Base-by-base conservation (phyloP, 78 protist species). In the Emiliania huxleyi region DNA sequence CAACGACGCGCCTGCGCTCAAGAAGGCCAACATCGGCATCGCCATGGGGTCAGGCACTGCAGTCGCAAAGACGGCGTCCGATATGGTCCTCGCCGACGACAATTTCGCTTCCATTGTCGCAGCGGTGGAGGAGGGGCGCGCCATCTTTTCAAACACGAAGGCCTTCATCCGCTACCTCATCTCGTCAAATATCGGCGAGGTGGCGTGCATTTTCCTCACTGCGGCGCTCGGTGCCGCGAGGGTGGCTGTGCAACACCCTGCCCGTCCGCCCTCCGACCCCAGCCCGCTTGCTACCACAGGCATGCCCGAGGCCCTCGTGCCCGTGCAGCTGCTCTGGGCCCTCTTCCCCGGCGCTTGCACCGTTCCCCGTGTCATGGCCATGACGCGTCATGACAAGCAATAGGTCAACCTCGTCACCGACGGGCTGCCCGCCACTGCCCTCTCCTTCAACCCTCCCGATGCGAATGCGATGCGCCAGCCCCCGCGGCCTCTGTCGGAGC, bases 11-110 rank as follows among this genome's bases (percentile, higher is more conserved):
- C 99, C 99, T 0, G 99, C 99, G 6, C 91, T 94, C 37, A 90
- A 90, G 44, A 56, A 44, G 37, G 99, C 99, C 62, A 52, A 98
- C 91, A 94, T 98, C 5, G 99, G 99, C 38, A 91, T 98, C 22
- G 99, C 99, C 43, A 99, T 98, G 99, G 99, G 99, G 71, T 52
- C 96, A 2, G 99, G 99, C 40, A 96, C 98, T 33, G 99, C 94
- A 6, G 99, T 98, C 33, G 97, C 98, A 62, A 97, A 97, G 93
- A 97, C 90, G 73, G 99, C 99, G 0, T 56, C 99, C 2, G 95
- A 95, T 44, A 96, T 99, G 96, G 95, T 98, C 18, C 96, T 99
- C 12, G 91, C 95, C 38, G 99, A 99, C 94, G 99, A 99, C 96
- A 97, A 99, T 97, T 99, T 99, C 91, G 71, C 99, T 0, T 96